phyloP scores from a whole-genome alignment of 2,329 filamentous ascomycete genomes.

The Botrytis squamosa region DNA sequence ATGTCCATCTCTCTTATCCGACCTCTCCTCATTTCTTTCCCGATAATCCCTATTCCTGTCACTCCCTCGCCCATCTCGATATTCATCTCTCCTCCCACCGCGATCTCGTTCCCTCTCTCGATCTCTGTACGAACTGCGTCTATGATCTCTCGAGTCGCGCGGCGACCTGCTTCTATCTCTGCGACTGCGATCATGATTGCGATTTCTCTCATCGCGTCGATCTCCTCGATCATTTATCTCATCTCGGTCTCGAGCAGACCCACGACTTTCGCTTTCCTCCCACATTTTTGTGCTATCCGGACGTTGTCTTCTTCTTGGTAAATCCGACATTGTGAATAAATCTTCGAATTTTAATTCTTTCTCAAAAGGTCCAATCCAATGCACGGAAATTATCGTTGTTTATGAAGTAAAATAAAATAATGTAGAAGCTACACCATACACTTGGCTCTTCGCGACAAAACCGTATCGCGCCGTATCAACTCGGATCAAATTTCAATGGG shows the following conservation, averaged over 20 bases:
- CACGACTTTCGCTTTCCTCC: constrained; percentile 48
- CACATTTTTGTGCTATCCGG: constrained; percentile 62
- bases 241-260: constrained; percentile 41
- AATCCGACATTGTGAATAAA: constrained; percentile 48
- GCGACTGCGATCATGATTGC: constrained; percentile 39
- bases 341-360: background rate
- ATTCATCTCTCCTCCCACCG: constrained; percentile 28
- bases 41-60: constrained; percentile 30
- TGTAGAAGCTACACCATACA: background rate
- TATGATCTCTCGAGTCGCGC: constrained; percentile 28
- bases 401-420: background rate
- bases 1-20: constrained; percentile 23
- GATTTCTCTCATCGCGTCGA: constrained; percentile 38
- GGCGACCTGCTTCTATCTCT: constrained; percentile 40
- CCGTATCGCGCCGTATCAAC: constrained; percentile 2
- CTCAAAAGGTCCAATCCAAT: background rate
- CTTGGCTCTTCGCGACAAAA: background rate
- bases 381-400: background rate
- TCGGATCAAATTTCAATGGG: background rate
- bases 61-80: constrained; percentile 28
- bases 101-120: constrained; percentile 42
- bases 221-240: constrained; percentile 42
- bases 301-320: constrained; percentile 49
- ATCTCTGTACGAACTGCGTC: constrained; percentile 36
- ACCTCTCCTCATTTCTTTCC: constrained; percentile 27